A percentile compares a stretch with the other conserved stretches of the same genome.
Conservation (phyloP, 2,329 filamentous ascomycete genomes). For the Colletotrichum tofieldiae region DNA sequence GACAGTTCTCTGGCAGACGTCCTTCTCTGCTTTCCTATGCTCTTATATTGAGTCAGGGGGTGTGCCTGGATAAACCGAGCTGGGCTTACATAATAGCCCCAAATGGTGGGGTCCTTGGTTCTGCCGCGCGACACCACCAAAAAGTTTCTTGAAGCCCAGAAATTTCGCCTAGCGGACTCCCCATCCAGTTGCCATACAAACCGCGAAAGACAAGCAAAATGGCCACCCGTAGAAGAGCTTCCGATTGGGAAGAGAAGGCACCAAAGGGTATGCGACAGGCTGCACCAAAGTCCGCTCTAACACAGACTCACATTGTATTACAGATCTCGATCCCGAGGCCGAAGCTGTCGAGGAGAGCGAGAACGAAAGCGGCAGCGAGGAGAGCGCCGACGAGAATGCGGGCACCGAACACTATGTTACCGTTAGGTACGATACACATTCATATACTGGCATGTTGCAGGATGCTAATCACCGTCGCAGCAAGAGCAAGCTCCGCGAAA, state of each 20-base stretch:
- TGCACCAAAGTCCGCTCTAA: background rate
- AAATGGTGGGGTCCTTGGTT: slow-evolving; percentile 28
- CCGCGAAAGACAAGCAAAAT: slow-evolving; percentile 18
- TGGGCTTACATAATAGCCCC: slow-evolving; percentile 14
- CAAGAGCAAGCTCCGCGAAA: slow-evolving; percentile 87
- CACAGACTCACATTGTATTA: slow-evolving; percentile 5
- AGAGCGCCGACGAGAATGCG: slow-evolving; percentile 63
- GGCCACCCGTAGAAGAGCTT: slow-evolving; percentile 31
- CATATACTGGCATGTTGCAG: background rate
- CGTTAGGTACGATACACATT: slow-evolving; percentile 70
- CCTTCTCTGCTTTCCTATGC: background rate
- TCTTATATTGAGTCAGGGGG: background rate
- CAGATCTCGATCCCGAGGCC: slow-evolving; percentile 44
- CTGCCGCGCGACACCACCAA: slow-evolving; percentile 44
- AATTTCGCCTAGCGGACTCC: slow-evolving; percentile 38
- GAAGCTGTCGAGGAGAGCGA: slow-evolving; percentile 45
- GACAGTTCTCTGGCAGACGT: background rate
- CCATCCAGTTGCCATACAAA: slow-evolving; percentile 11
- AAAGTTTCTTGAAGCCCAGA: slow-evolving; percentile 44
- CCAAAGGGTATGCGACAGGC: slow-evolving; percentile 35
- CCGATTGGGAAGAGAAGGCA: slow-evolving; percentile 43
- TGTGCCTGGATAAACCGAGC: background rate
- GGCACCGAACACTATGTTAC: slow-evolving; percentile 90
- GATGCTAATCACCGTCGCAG: slow-evolving; percentile 54
- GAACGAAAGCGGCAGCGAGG: slow-evolving; percentile 60